Base-by-base conservation (phyloP, 1,284 basidiomycete species). In the Ustilago bromivora region DNA sequence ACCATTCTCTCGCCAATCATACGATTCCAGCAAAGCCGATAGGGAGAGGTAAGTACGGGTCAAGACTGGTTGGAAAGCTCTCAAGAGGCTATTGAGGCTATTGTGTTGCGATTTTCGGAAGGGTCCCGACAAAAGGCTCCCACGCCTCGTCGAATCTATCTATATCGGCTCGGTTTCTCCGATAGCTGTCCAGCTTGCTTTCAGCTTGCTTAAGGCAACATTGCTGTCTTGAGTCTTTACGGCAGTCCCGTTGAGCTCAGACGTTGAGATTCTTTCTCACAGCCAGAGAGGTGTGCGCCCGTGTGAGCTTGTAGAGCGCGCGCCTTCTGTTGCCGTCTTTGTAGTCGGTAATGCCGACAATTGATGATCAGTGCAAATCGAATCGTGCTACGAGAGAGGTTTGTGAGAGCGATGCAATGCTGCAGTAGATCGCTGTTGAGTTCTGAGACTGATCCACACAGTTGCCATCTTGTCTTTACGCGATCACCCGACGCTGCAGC, bases 401-500 rank as follows among this genome's bases (percentile, higher is more conserved):
- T 41, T 11, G 15, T 41, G 13, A 19, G n/a, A 46, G 5, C n/a
- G 15, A 15, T 46, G 43, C 43, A 19, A 46, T 19, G 43, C 43
- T 46, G 43, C 43, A 19, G 11, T 46, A 3, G 43, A 19, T 46
- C 43, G 17, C 43, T 46, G 17, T 46, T 46, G n/a, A 19, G 7
- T 15, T 11, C 43, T 46, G n/a, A 46, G 7, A 35, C 32, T 36
- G 35, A 28, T 10, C 3, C 28, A 41, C n/a, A n/a, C 23, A 9
- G 43, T 7, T 19, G 38, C 11, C 38, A 34, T 11, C 40, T 15
- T 46, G n/a, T 38, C n/a, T 36, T 63, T 46, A 56, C 36, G 49
- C 55, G 49, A 53, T 41, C 55, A 51, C 49, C 49, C 28, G 23
- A 51, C 47, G n/a, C 47, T 49, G 23, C 47, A 49, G 47, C 47